Conservation (phyloP, 768 basidiomycete genomes). For the Solioccasus polychromus region DNA sequence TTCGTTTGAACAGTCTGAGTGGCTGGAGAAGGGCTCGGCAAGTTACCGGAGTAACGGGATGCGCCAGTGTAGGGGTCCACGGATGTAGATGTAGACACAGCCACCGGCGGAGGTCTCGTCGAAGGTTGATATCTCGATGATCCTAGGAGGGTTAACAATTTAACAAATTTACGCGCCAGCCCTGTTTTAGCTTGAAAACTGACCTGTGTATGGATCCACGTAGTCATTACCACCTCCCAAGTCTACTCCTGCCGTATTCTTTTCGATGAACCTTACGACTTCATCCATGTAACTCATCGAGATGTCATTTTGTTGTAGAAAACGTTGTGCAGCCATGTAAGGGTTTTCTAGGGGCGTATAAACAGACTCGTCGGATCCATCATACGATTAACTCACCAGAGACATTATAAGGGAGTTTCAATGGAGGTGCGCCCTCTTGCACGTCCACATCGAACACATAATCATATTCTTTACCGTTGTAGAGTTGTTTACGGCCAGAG, state of each 20-base stretch:
- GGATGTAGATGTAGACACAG: constrained; percentile 37
- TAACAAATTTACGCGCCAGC: not conserved
- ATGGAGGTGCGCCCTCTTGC: constrained; percentile 84
- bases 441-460: constrained; percentile 99
- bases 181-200: constrained; percentile 6
- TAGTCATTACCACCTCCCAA: constrained; percentile 61
- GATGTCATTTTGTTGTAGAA: constrained; percentile 80
- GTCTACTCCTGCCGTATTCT: constrained; percentile 78
- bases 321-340: constrained; percentile 83
- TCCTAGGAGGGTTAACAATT: constrained; percentile 35
- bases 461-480: constrained; percentile 93
- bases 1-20: constrained; percentile 33
- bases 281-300: constrained; percentile 82
- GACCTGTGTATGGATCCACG: constrained; percentile 90
- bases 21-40: constrained; percentile 32
- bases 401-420: constrained; percentile 93
- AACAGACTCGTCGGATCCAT: not conserved
- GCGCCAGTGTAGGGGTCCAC: constrained; percentile 74
- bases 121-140: constrained; percentile 61
- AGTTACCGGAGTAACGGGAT: constrained; percentile 54
- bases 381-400: constrained; percentile 50
- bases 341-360: constrained; percentile 71
- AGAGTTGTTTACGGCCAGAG: constrained; percentile 85
- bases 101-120: constrained; percentile 30
- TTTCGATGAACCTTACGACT: constrained; percentile 91